These are phyloP conservation scores for Arthrobotrys musiformis DNA, from an alignment of 2,329 filamentous ascomycete genomes.

Conservation along the genomic window DNA sequence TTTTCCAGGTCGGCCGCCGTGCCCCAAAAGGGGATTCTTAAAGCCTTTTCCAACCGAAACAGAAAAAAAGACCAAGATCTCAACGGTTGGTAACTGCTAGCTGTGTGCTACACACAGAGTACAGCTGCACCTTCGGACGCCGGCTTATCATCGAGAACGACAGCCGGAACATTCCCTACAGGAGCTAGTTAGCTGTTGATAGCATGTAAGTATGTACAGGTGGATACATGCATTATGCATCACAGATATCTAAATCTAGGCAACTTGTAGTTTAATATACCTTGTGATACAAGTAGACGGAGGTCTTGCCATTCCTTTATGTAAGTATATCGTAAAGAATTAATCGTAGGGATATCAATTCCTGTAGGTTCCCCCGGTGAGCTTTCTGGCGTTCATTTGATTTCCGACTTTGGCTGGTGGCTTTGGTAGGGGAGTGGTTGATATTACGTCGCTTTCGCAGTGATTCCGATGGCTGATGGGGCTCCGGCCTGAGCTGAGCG, in stretches of 20 bases:
- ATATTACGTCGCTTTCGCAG: neutral
- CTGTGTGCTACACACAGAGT: neutral
- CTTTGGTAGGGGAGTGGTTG: neutral
- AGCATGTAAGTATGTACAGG: neutral
- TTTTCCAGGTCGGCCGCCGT: too few relatives aligned
- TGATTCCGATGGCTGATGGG: conserved; percentile 10
- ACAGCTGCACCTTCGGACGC: neutral
- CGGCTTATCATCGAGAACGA: neutral
- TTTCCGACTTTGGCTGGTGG: too few relatives aligned
- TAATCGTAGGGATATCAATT: too few relatives aligned
- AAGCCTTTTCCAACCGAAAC: conserved; percentile 5
- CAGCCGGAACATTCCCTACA: conserved; percentile 1
- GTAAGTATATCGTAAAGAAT: neutral
- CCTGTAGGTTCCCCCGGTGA: too few relatives aligned
- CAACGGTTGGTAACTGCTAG: neutral
- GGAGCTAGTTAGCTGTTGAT: neutral
- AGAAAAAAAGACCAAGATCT: too few relatives aligned
- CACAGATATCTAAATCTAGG: too few relatives aligned
- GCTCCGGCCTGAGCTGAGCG: too few relatives aligned
- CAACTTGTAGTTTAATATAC: too few relatives aligned
- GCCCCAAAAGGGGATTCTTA: neutral
- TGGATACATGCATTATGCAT: neutral
- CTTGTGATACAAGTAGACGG: neutral
- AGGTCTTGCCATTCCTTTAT: neutral
- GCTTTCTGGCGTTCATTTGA: too few relatives aligned